Evolutionary conservation across 2,329 filamentous ascomycete species (phyloP), one percentile per base, ranked within the genome.

Genomic region (Claviceps africana): DNA sequence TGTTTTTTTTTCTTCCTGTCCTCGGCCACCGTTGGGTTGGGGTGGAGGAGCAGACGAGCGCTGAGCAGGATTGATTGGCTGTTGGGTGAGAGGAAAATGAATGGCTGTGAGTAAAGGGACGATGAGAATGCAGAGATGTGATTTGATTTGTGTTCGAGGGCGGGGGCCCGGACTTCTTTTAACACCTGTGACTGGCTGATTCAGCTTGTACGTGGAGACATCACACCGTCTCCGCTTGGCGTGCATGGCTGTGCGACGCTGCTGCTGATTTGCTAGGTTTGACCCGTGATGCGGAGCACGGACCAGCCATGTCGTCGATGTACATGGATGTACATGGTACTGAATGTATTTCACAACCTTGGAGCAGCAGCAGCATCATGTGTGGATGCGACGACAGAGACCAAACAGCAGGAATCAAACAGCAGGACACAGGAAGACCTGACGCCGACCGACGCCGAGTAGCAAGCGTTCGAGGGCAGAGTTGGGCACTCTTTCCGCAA

Each of bases 171-270:
- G 63, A 39, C 48, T 61, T 66, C 65, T 67, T 70, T 69, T 65
- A 67, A 67, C 64, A 62, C 62, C 62, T 72, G 62, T 76, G 68
- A 75, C 69, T 76, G 73, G 73, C 72, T 73, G 70, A 72, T 63
- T 72, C 67, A 72, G 67, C 69, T 58, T 60, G 42, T 35, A n/a
- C 54, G 67, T 71, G 70, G 71, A 65, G 52, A 64, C 5, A 3
- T 3, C 6, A 45, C 53, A 52, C 33, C 17, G 17, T 48, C 19
- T 35, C 47, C 53, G 47, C 47, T 44, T 44, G 30, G 28, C 7
- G 54, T 57, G 59, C 60, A 57, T 64, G 61, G 63, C 54, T 52
- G 46, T 47, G 50, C 51, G 53, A 51, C 55, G 53, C 47, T 56
- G 51, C 48, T 55, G 56, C 51, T 66, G 58, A 67, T 67, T 67